Evolutionary conservation across 441 rosid genomes (phyloP), one percentile per base, ranked within the genome.

Genomic region (Erysimum cheiri): DNA sequence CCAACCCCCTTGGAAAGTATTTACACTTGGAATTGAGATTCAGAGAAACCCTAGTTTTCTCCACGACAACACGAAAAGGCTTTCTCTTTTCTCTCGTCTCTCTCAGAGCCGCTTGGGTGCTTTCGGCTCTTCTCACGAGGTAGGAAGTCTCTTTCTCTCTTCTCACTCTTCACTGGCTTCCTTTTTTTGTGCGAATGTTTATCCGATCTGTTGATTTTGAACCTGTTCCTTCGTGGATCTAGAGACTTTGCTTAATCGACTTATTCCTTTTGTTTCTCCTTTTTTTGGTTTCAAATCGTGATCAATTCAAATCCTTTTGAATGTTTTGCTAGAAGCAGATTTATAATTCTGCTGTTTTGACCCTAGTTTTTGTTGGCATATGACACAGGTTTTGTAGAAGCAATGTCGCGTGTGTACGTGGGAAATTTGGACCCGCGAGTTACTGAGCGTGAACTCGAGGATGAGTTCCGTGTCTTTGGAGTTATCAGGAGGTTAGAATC

Each of bases 391-490:
- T 22, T 22, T 49, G 28, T 4, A 48, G 69, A 57, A 60, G 57
- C 10, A 47, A 87, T 87, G 90, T 82, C 90, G 36, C 87, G 92
- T 9, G 92, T 87, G 26, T 87, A 87, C 35, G 92, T 87, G 26
- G 90, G 92, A 44, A 87, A 85, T 61, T 80, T 87, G 82, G 92
- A 85, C 67, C 83, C 92, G 10, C 77, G 90, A 48, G 92, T 87
- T 60, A 77, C 88, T 26, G 92, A 87, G 67, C 85, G 92, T 41
- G 92, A 87, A 24, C 92, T 87, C 2, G 92, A 87, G 69, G 92
- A 87, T 59, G 92, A 85, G 82, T 87, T 85, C 63, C 92, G 90
- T 28, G 62, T 71, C 6, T 85, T 75, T 63, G 90, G 92, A 31
- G 85, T 78, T 43, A 84, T 87, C 71, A 76, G 85, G 71, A 87